These are phyloP conservation scores for Polymyxa betae DNA, from an alignment of 208 protist species.

Conservation along the genomic window DNA sequence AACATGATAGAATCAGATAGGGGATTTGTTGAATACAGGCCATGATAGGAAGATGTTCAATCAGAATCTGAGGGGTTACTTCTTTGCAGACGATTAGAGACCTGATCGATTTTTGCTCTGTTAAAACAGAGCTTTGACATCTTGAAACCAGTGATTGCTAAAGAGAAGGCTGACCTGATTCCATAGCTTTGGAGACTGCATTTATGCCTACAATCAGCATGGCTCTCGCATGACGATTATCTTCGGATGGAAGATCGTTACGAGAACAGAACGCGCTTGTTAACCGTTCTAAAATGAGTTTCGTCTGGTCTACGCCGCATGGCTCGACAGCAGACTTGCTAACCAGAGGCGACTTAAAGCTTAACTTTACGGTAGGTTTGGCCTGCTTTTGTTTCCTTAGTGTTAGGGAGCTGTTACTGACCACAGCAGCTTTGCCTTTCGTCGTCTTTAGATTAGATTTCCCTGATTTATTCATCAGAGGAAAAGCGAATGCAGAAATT, in stretches of 20 bases:
- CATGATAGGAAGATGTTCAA: constrained; percentile 30
- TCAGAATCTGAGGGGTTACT: not conserved
- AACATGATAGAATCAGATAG: not conserved
- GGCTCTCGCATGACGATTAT: not conserved
- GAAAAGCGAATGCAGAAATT: too few species aligned
- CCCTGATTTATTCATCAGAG: too few species aligned
- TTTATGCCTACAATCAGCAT: not conserved
- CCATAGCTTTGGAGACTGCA: constrained; percentile 15
- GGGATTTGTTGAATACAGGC: not conserved
- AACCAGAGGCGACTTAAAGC: constrained; percentile 35
- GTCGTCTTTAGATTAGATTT: not conserved
- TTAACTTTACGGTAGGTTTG: not conserved
- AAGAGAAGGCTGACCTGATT: not conserved
- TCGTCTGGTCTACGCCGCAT: not conserved
- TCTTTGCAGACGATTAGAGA: not conserved
- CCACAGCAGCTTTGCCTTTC: not conserved
- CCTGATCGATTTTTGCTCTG: not conserved
- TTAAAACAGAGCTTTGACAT: not conserved
- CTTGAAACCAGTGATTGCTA: not conserved
- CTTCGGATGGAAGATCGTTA: not conserved
- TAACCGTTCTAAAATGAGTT: not conserved
- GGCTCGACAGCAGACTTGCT: not conserved
- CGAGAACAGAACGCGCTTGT: not conserved
- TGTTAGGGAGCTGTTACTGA: not conserved
- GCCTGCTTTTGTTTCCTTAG: not conserved